Base-by-base conservation (phyloP, 495 filamentous ascomycete genomes). In the Aspergillus incahuasiensis region DNA sequence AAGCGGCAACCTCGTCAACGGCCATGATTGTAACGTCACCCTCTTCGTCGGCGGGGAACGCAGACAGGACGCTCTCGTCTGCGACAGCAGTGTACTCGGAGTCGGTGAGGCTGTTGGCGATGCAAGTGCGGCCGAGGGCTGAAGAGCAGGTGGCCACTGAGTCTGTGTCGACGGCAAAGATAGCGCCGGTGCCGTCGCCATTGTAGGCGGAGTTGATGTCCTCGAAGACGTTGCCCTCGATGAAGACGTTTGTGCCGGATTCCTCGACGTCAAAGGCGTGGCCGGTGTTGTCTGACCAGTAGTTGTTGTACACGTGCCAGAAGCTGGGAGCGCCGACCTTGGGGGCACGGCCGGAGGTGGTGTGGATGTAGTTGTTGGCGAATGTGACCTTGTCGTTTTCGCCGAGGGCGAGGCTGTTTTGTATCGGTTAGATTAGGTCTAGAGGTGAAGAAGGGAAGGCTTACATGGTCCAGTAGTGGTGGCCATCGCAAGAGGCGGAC, bases 401-500 rank as follows among this genome's bases (percentile, higher is more conserved):
- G 4, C 68, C 66, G 48, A 65, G 62, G 25, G 62, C 65, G n/a
- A 70, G 59, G 8, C 65, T 70, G 32, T 16, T 39, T 18, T 1
- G 30, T 12, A 19, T 51, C 18, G 25, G 48, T 41, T 16, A 16
- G 24, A 21, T 4, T 38, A 18, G n/a, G 5, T 1, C 3, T 49
- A 9, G n/a, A 2, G 43, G 8, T 16, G 19, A 15, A 5, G 44
- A 42, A 16, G 0, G 5, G 6, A 2, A 35, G 8, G 54, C 53
- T 56, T 61, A 72, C 61, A 83, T 62, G 21, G 67, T 74, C 79
- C 79, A 81, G 72, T 83, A 82, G 61, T 81, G 79, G 58, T 81
- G 70, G 16, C 74, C 72, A 48, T 83, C 76, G 54, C 79, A 82
- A 22, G 70, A 73, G 15, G 78, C 74, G 25, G 74, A 78, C 72